Conservation (phyloP, 805 yeast genomes). For the Starmerella gropengiesseri region DNA sequence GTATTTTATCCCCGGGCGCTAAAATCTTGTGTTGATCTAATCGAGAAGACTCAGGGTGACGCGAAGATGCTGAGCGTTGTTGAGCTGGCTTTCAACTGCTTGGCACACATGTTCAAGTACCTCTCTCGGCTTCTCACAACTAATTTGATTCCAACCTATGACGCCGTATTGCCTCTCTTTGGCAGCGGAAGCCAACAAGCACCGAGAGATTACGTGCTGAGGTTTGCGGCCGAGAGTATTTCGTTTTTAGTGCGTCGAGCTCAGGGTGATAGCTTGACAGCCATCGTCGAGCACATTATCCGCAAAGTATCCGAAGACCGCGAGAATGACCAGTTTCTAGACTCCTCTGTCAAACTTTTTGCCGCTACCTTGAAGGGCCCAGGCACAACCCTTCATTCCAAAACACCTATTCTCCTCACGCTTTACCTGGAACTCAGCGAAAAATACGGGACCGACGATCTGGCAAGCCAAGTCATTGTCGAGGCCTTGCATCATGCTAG, state of each 20-base stretch:
- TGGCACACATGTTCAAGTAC: conserved; percentile 86
- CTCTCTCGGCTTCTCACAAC: conserved; percentile 52
- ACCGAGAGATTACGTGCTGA: conserved; percentile 39
- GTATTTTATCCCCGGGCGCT: conserved; percentile 51
- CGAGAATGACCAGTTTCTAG: conserved; percentile 41
- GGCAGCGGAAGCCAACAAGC: conserved; percentile 37
- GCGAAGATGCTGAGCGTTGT: conserved; percentile 47
- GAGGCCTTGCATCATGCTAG: conserved; percentile 29
- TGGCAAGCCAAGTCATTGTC: conserved; percentile 20
- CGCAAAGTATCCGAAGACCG: conserved; percentile 27
- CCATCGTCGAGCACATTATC: conserved; percentile 37
- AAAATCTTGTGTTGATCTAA: conserved; percentile 39
- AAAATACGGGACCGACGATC: background rate
- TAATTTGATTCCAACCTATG: conserved; percentile 61
- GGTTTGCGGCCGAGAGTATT: conserved; percentile 84
- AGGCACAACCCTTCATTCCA: conserved; percentile 63
- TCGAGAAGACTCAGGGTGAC: conserved; percentile 31
- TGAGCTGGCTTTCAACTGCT: conserved; percentile 73
- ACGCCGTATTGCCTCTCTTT: conserved; percentile 51
- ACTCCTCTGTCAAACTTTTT: conserved; percentile 49
- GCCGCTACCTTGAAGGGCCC: conserved; percentile 69
- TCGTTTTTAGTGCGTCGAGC: conserved; percentile 73
- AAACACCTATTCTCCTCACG: conserved; percentile 40
- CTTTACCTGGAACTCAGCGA: conserved; percentile 15
- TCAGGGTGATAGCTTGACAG: conserved; percentile 36